Base-by-base conservation (phyloP, 805 yeast species). In the Saturnispora saitoi region DNA sequence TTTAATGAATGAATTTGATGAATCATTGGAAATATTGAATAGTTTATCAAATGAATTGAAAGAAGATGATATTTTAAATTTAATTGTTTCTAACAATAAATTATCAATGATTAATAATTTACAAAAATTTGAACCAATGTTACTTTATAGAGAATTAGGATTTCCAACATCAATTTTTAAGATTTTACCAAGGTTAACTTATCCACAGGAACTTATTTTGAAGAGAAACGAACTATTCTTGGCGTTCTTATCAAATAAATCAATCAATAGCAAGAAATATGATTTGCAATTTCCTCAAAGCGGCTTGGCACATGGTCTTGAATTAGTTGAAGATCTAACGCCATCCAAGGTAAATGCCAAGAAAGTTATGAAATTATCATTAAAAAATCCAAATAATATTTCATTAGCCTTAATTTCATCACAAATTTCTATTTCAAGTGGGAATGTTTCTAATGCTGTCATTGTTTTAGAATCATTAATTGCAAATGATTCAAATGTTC, bases 11-110 rank as follows among this genome's bases (percentile, higher is more conserved):
- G 57, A 71, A 14, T 42, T 46, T 2, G 64, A 57, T 1, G 64
- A 67, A 17, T 65, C 80, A 2, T 43, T 57, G 34, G 49, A 56
- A 2, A 61, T 78, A 3, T 64, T 79, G 45, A 56, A 67, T 3
- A 54, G 59, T 2, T 53, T 72, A 10, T 68, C 68, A 15, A 45
- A 60, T 32, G 53, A 57, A 32, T 63, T 66, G 28, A 24, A 24
- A 24, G 28, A 24, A 38, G 80, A 76, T 56, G 52, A 65, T 28
- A 65, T 70, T 58, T 56, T 70, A 32, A 65, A 65, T 41, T 62
- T 76, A 32, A 60, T 78, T 10, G 58, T 76, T 41, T 60, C 63
- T 44, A 77, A 73, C 55, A 80, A 81, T 58, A 57, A 61, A 42
- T 60, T 68, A 38, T 62, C 75, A 9, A 56, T 69, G 12, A 46